Conservation (phyloP, 768 basidiomycete genomes). For the Xerocomellus chrysenteron region DNA sequence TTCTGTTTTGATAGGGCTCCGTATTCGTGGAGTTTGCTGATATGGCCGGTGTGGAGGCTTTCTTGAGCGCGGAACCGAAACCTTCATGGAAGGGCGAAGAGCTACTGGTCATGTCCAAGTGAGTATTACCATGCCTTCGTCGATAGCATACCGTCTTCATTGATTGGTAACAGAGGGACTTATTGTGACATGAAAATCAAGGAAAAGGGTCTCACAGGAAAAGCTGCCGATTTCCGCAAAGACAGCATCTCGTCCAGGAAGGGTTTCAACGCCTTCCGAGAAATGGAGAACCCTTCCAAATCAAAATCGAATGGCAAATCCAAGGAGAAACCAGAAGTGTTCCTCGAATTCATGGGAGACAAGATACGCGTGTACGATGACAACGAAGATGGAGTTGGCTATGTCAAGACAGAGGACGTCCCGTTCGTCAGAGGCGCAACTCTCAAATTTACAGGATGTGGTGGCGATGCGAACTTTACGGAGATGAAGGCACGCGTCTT, state of each 20-base stretch:
- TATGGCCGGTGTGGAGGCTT: slow-evolving; percentile 62
- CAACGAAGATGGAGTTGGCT: slow-evolving; percentile 50
- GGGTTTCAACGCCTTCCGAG: slow-evolving; percentile 81
- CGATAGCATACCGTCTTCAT: neutral
- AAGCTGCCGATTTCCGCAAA: slow-evolving; percentile 58
- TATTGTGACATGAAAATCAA: slow-evolving; percentile 97
- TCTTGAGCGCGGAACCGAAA: slow-evolving; percentile 80
- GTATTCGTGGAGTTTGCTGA: slow-evolving; percentile 91
- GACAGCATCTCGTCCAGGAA: slow-evolving; percentile 49
- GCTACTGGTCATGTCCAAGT: slow-evolving; percentile 88
- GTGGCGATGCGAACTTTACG: slow-evolving; percentile 59
- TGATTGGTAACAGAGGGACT: slow-evolving; percentile 51
- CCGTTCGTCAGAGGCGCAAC: slow-evolving; percentile 46
- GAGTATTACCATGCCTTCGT: slow-evolving; percentile 21
- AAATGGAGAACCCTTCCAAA: slow-evolving; percentile 49
- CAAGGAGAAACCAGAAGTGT: slow-evolving; percentile 56
- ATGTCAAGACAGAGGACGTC: slow-evolving; percentile 43
- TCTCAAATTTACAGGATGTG: slow-evolving; percentile 50
- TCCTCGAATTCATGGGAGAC: slow-evolving; percentile 72
- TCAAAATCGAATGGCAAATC: slow-evolving; percentile 33
- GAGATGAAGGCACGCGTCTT: slow-evolving; percentile 48
- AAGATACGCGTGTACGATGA: slow-evolving; percentile 58
- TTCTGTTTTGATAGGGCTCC: slow-evolving; percentile 60
- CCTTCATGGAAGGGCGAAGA: slow-evolving; percentile 77
- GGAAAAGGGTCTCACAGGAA: slow-evolving; percentile 85